Evolutionary conservation across 2,329 filamentous ascomycete species (phyloP).

Genomic region (Chaetomium sp.): DNA sequence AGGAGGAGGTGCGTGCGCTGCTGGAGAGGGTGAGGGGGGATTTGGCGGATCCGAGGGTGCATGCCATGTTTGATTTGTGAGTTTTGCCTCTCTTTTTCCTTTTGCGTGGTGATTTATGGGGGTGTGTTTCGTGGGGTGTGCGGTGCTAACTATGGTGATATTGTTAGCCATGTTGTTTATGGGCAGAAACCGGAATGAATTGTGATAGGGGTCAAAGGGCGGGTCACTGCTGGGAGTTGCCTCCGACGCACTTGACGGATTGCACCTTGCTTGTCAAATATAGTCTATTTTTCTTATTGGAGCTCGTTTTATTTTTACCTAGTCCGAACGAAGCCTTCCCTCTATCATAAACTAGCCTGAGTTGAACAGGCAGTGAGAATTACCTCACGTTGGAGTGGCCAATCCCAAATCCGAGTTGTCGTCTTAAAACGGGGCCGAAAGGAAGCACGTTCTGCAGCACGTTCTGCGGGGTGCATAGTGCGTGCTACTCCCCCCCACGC

Average conservation of each 20-base stretch:
- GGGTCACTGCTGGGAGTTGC: background rate
- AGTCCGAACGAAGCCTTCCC: background rate
- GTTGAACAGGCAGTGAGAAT: constrained; percentile 20
- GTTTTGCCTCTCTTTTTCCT: constrained; percentile 1
- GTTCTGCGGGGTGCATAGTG: constrained; percentile 9
- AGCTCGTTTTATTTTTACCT: constrained; percentile 2
- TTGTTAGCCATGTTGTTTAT: constrained; percentile 12
- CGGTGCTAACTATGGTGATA: background rate
- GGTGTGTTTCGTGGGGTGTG: background rate
- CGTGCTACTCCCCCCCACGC: constrained; percentile 11
- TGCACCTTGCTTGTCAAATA: background rate
- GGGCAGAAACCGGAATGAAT: constrained; percentile 17
- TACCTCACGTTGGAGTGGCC: background rate
- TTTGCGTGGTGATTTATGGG: background rate
- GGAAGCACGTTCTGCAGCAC: constrained; percentile 9
- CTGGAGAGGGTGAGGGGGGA: constrained; percentile 35
- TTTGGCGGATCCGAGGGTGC: constrained; percentile 34
- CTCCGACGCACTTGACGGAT: background rate
- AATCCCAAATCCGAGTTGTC: background rate
- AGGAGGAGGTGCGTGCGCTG: constrained; percentile 33
- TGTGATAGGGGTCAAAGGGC: background rate
- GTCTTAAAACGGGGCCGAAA: too few relatives aligned
- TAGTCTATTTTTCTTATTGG: constrained; percentile 6
- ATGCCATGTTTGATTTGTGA: constrained; percentile 35
- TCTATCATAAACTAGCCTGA: background rate